Evolutionary conservation across 805 yeast genomes (phyloP), one percentile per base, ranked within the genome.

Genomic region (Cyberlindnera saturnus): DNA sequence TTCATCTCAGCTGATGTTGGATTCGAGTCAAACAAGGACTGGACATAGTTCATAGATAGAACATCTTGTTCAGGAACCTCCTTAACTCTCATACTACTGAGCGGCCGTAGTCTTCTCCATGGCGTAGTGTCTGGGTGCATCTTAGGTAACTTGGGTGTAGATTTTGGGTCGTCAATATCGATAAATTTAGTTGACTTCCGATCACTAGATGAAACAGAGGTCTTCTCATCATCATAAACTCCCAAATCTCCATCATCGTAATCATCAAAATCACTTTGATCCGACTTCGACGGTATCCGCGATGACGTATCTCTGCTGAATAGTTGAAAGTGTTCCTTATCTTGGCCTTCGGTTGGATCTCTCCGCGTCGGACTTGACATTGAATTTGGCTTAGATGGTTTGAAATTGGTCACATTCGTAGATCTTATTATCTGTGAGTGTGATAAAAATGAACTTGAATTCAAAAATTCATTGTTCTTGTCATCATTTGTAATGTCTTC

Each of bases 91-190:
- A 49, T 45, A 6, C 48, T 39, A 32, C 60, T 55, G 32, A 43
- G 34, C 11, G 59, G 55, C 32, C 64, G 41, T 13, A 48, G 47
- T 33, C 50, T 49, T 39, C 69, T 57, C 70, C 70, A 66, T 3
- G 70, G 70, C 1, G 69, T 66, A 44, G 63, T 49, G 6, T 66
- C 62, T 6, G 60, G 63, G 17, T 57, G 55, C 38, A 66, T 52
- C 41, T 56, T 57, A 14, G 71, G 71, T 18, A 65, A 47, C 17
- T 51, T 51, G 5, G 61, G 62, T 17, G 48, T 54, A 20, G 49
- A 53, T 16, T 30, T 51, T 40, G 45, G 65, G 46, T 55, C 49
- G 39, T 58, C 62, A 29, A 58, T 57, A 26, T 56, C 61, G 20
- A 56, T 47, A 28, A 48, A 52, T 30, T 44, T 48, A 9, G 53